Percentiles rank a stretch among this genome's conserved stretches.
phyloP scores from a whole-genome alignment of 768 basidiomycete species.

The Mycena rebaudengoi region DNA sequence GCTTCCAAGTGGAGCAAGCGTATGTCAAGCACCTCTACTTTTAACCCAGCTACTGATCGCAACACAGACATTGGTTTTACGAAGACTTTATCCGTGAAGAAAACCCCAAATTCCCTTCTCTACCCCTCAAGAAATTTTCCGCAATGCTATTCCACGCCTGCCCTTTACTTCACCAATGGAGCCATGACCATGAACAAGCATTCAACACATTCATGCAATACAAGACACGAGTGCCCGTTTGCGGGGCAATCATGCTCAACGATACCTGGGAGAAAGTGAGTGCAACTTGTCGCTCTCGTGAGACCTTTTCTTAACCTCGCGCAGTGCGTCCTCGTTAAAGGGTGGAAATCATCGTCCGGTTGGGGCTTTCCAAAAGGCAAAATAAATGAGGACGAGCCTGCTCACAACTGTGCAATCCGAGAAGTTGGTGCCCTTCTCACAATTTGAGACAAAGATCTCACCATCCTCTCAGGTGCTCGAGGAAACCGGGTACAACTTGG shows the following conservation, averaged over 20 bases:
- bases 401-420: conserved; percentile 85
- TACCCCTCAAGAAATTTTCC: conserved; percentile 92
- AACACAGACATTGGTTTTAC: conserved; percentile 95
- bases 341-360: conserved; percentile 95
- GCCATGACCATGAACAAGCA: conserved; percentile 84
- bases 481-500: conserved; percentile 94
- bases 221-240: conserved; percentile 96
- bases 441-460: conserved; percentile 14
- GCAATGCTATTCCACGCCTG: conserved; percentile 89
- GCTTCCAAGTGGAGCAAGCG: conserved; percentile 99
- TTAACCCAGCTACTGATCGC: conserved; percentile 21
- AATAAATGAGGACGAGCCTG: conserved; percentile 93
- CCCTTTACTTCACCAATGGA: conserved; percentile 84
- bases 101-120: conserved; percentile 85
- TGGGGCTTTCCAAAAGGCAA: conserved; percentile 99
- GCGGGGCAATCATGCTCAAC: conserved; percentile 96
- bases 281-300: conserved; percentile 18
- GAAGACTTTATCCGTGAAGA: conserved; percentile 98
- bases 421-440: conserved; percentile 67
- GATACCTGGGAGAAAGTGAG: conserved; percentile 90
- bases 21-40: conserved; percentile 52
- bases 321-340: conserved; percentile 96
- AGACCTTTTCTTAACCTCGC: background rate
- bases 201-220: conserved; percentile 94
- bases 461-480: conserved; percentile 78